Conservation (phyloP, 164 flowering plant species). For the Piper longum region DNA sequence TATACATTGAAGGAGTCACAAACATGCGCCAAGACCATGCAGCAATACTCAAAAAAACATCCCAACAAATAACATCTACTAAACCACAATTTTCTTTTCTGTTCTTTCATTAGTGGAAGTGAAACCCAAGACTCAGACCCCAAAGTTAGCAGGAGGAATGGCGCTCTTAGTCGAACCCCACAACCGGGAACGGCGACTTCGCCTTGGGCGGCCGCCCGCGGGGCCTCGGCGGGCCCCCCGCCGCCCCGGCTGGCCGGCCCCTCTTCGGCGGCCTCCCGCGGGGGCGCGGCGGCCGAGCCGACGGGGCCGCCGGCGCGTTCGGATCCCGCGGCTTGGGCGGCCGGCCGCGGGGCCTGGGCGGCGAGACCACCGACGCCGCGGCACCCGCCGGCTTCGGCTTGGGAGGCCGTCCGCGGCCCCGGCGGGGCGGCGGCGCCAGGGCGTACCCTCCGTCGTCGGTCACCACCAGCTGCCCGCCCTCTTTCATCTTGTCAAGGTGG, state of each 20-base stretch:
- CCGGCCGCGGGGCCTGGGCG: constrained; percentile 48
- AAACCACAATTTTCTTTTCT: not conserved
- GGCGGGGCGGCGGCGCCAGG: constrained; percentile 55
- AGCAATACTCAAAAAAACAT: not conserved
- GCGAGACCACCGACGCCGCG: constrained; percentile 14
- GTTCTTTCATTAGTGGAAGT: not conserved
- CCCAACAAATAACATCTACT: not conserved
- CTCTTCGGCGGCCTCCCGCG: constrained; percentile 65
- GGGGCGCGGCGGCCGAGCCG: constrained; percentile 21
- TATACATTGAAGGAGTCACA: not conserved
- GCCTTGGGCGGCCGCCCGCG: constrained; percentile 66
- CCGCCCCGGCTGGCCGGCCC: constrained; percentile 5
- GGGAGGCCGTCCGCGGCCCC: constrained; percentile 89
- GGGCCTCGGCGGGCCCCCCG: constrained; percentile 14
- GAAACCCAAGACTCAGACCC: not conserved
- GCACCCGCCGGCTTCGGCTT: constrained; percentile 45
- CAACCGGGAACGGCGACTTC: constrained; percentile 31
- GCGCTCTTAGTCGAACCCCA: constrained; percentile 12
- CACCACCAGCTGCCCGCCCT: constrained; percentile 46
- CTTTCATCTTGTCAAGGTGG: constrained; percentile 52
- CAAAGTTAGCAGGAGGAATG: not conserved
- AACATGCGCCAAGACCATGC: not conserved
- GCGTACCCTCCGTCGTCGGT: constrained; percentile 64
- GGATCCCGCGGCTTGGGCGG: constrained; percentile 52
- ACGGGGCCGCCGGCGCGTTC: constrained; percentile 8